These are phyloP conservation scores for Aschersonia sp. DNA, from an alignment of 2,329 filamentous ascomycete genomes.

Conservation along the genomic window DNA sequence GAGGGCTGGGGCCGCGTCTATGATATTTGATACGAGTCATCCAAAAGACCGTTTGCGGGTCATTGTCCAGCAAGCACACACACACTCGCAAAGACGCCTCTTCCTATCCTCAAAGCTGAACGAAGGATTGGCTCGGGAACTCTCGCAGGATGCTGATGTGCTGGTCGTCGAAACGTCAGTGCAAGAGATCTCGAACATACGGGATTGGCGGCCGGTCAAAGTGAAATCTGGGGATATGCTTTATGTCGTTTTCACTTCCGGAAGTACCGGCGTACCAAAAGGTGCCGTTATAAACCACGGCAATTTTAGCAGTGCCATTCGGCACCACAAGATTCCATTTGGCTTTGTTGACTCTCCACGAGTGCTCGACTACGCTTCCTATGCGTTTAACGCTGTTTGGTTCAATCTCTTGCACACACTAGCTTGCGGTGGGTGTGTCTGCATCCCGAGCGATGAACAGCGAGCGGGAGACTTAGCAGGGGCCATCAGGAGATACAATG, in stretches of 20 bases:
- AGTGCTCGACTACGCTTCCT: slow-evolving; percentile 4
- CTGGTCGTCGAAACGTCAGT: not conserved
- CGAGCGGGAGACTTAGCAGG: slow-evolving; percentile 29
- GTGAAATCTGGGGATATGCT: not conserved
- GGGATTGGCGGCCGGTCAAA: not conserved
- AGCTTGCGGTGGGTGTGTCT: slow-evolving; percentile 3
- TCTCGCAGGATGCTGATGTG: not conserved
- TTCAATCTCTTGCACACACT: slow-evolving; percentile 3
- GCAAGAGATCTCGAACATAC: not conserved
- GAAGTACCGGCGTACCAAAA: slow-evolving; percentile 9
- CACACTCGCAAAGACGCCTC: not conserved
- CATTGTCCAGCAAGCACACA: slow-evolving; percentile 1
- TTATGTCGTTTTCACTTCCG: slow-evolving; percentile 8
- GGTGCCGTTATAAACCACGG: slow-evolving; percentile 7
- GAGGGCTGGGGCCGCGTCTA: slow-evolving; percentile 14
- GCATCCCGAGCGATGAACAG: slow-evolving; percentile 16
- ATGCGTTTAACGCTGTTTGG: slow-evolving; percentile 5
- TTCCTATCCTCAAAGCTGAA: not conserved
- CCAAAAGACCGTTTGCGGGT: slow-evolving; percentile 3
- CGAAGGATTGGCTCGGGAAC: not conserved
- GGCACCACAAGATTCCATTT: not conserved
- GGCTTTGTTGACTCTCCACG: slow-evolving; percentile 3
- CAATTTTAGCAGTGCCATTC: slow-evolving; percentile 4
- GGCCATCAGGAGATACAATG: slow-evolving; percentile 20
- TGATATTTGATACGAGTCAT: slow-evolving; percentile 5